Percentiles rank a stretch among this genome's conserved stretches.
Evolutionary conservation across 805 yeast genomes (phyloP).

Genomic region (Lachancea cidri): DNA sequence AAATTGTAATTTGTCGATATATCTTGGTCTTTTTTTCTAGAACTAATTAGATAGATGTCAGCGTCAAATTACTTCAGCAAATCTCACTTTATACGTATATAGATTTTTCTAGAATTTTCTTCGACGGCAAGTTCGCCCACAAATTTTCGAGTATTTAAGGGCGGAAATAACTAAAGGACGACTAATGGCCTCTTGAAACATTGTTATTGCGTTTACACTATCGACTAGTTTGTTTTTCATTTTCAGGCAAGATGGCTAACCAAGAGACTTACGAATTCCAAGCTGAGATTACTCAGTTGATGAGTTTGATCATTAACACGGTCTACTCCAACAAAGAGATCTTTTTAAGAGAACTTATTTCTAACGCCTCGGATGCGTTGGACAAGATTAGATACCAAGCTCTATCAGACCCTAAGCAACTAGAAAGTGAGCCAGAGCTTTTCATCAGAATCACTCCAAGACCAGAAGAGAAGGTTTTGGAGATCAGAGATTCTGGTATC

Average conservation of each 20-base stretch:
- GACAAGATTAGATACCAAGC: conserved; percentile 98
- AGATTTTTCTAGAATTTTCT: conserved; percentile 1
- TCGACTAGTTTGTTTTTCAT: background rate
- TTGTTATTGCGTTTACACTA: background rate
- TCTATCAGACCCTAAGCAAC: conserved; percentile 81
- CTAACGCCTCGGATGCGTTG: conserved; percentile 98
- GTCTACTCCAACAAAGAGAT: conserved; percentile 99
- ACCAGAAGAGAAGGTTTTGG: conserved; percentile 90
- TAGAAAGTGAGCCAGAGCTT: conserved; percentile 93
- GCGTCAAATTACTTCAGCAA: background rate
- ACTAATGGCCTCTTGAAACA: no score
- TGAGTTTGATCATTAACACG: conserved; percentile 99
- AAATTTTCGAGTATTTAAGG: conserved; percentile 9
- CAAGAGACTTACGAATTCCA: conserved; percentile 89
- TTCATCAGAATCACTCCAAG: conserved; percentile 96
- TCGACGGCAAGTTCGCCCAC: background rate
- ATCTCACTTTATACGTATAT: background rate
- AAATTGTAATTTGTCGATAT: background rate
- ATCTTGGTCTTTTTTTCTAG: conserved; percentile 5
- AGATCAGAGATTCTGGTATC: conserved; percentile 98
- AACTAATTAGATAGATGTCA: background rate
- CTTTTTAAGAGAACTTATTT: conserved; percentile 96
- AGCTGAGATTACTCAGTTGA: conserved; percentile 99
- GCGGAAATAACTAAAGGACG: background rate
- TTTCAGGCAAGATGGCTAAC: conserved; percentile 41